Percentiles rank a stretch among this genome's conserved stretches.
phyloP scores from a whole-genome alignment of 805 yeast species.

The Scheffersomyces lignosus region DNA sequence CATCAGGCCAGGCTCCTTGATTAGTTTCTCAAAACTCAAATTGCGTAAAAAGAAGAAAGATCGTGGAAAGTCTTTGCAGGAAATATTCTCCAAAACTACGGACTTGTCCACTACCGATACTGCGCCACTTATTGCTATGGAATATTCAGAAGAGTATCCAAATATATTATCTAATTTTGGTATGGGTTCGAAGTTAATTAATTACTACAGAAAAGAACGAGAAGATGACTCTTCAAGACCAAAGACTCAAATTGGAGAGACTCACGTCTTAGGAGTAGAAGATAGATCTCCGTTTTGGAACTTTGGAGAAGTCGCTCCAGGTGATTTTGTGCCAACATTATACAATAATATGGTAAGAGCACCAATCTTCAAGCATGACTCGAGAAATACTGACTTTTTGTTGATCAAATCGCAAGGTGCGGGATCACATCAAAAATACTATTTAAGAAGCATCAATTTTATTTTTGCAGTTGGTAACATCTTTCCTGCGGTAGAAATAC shows the following conservation, averaged over 20 bases:
- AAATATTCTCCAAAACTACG: conserved; percentile 65
- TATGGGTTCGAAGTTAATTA: conserved; percentile 92
- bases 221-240: conserved; percentile 87
- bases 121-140: conserved; percentile 74
- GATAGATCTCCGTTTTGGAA: conserved; percentile 98
- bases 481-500: conserved; percentile 90
- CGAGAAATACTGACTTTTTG: conserved; percentile 75
- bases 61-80: conserved; percentile 76
- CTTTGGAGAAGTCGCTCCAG: conserved; percentile 94
- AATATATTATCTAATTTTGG: conserved; percentile 83
- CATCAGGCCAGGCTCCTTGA: conserved; percentile 73
- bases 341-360: conserved; percentile 92
- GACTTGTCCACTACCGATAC: conserved; percentile 86
- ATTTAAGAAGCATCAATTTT: conserved; percentile 65
- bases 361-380: conserved; percentile 87
- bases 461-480: conserved; percentile 88
- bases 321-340: conserved; percentile 88
- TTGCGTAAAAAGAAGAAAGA: conserved; percentile 85
- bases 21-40: conserved; percentile 75
- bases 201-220: conserved; percentile 82
- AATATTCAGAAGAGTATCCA: conserved; percentile 90
- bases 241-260: conserved; percentile 86
- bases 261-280: conserved; percentile 93
- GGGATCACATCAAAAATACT: conserved; percentile 70
- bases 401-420: conserved; percentile 78